These are phyloP conservation scores for Cotoneaster glaucophyllus DNA, from an alignment of 306 rosid genomes.

Conservation along the genomic window DNA sequence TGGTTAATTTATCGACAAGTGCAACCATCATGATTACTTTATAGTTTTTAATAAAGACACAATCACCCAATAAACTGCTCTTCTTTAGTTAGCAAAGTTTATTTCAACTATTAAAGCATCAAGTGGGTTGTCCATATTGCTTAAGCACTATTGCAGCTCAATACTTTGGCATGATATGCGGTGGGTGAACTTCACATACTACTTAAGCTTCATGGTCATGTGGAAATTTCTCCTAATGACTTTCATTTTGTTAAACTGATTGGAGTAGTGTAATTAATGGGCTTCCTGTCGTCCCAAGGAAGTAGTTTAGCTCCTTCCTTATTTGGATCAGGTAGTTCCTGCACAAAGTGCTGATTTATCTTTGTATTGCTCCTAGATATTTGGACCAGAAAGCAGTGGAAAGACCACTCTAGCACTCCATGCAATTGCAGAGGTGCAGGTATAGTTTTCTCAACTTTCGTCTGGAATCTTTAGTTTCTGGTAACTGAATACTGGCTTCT, in stretches of 20 bases:
- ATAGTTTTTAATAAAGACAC: background rate
- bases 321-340: background rate
- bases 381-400: slow-evolving; percentile 98
- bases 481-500: background rate
- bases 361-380: slow-evolving; percentile 51
- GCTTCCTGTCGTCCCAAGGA: background rate
- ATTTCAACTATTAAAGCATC: background rate
- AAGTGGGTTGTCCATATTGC: too few species aligned
- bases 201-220: background rate
- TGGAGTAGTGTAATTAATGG: background rate
- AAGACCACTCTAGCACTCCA: slow-evolving; percentile 97
- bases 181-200: background rate
- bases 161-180: background rate
- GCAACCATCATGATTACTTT: background rate
- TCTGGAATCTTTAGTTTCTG: background rate
- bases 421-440: slow-evolving; percentile 98
- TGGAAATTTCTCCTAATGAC: slow-evolving; percentile 1
- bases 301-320: background rate
- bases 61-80: background rate
- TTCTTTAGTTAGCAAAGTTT: background rate
- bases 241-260: background rate
- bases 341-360: slow-evolving; percentile 6
- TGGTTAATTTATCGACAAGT: background rate
- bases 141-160: background rate
- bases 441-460: slow-evolving; percentile 26